Evolutionary conservation across 1,284 basidiomycete genomes (phyloP).

Genomic region (Paramarasmius palmivorus): DNA sequence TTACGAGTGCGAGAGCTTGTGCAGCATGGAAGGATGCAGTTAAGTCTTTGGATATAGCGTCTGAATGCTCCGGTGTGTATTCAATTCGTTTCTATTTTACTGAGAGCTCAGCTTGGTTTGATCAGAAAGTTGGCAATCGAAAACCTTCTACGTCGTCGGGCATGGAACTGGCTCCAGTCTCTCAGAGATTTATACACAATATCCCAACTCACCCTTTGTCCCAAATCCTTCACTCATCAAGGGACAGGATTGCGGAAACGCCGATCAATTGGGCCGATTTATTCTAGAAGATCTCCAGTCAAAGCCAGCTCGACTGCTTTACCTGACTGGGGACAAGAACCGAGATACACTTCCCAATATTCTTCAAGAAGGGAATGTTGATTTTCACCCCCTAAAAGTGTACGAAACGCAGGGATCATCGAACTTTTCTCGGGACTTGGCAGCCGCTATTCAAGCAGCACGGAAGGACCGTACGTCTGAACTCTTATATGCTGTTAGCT

Average conservation of each 20-base stretch:
- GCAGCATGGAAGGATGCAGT: conserved; percentile 62
- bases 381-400: conserved; percentile 54
- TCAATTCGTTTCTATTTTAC: not conserved
- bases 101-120: not conserved
- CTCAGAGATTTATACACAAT: conserved; percentile 32
- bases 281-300: conserved; percentile 49
- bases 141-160: conserved; percentile 79
- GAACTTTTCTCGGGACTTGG: conserved; percentile 49
- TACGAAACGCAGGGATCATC: conserved; percentile 64
- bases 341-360: conserved; percentile 62
- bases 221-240: conserved; percentile 40
- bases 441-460: conserved; percentile 27
- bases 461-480: not conserved
- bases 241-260: conserved; percentile 63
- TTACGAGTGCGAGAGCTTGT: conserved; percentile 73
- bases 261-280: conserved; percentile 63
- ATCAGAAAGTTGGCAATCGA: conserved; percentile 43
- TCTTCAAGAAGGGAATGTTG: conserved; percentile 45
- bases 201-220: conserved; percentile 29
- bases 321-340: conserved; percentile 83
- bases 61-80: not conserved
- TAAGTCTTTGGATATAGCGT: conserved; percentile 17
- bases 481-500: not conserved
- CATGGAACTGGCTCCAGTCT: conserved; percentile 55
- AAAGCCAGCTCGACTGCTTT: conserved; percentile 46